Evolutionary conservation across 2,329 filamentous ascomycete genomes (phyloP).

Genomic region (Xylariaceae sp.): DNA sequence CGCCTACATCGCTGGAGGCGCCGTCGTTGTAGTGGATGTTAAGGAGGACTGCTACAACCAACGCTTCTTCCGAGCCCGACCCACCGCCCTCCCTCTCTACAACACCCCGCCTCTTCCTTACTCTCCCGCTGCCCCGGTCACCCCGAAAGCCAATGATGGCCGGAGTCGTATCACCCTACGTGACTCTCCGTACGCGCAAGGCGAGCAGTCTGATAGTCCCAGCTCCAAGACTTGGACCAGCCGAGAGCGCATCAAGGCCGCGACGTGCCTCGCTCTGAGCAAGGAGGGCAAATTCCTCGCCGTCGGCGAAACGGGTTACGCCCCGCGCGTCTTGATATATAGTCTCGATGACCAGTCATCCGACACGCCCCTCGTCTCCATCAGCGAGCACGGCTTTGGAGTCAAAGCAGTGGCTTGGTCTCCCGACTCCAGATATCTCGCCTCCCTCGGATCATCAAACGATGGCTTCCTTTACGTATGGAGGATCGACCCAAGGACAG

Average conservation of each 20-base stretch:
- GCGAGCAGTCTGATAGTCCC: constrained; percentile 60
- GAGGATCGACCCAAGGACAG: constrained; percentile 78
- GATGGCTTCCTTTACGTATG: constrained; percentile 94
- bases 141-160: constrained; percentile 61
- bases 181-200: constrained; percentile 43
- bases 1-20: constrained; percentile 87
- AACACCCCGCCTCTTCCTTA: constrained; percentile 50
- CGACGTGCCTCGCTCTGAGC: constrained; percentile 85
- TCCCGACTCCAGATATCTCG: constrained; percentile 77
- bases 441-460: constrained; percentile 82
- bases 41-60: constrained; percentile 66
- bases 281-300: constrained; percentile 83
- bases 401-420: constrained; percentile 89
- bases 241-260: constrained; percentile 88
- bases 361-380: constrained; percentile 76
- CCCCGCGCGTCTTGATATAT: constrained; percentile 86
- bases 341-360: constrained; percentile 74
- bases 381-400: constrained; percentile 87
- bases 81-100: constrained; percentile 67
- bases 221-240: constrained; percentile 76
- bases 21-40: constrained; percentile 83
- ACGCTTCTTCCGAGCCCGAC: constrained; percentile 85
- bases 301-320: constrained; percentile 93
- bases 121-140: constrained; percentile 47
- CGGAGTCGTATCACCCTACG: constrained; percentile 53